Base-by-base conservation (phyloP, 1,284 basidiomycete genomes). In the Fomitopsis pinicola region DNA sequence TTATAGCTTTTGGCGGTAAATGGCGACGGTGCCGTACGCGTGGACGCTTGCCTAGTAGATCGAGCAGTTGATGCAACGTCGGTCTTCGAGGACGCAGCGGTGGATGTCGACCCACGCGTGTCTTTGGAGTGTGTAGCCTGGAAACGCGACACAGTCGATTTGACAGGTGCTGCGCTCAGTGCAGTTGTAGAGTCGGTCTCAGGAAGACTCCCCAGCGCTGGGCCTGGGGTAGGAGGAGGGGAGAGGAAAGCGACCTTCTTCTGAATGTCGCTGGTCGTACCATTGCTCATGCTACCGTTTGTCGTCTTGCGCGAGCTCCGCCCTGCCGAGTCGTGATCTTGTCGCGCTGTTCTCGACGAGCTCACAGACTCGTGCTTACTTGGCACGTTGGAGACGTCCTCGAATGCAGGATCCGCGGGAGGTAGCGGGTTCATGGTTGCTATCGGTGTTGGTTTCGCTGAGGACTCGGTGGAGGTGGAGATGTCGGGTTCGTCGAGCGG, bases 201-300 rank as follows among this genome's bases (percentile, higher is more conserved):
- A 63, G 75, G 74, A 61, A 80, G 72, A 59, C 72, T 67, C 55
- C 75, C 74, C 67, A 62, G 72, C 65, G 59, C 69, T 66, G 68
- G 77, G 73, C 61, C 73, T 26, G 84, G 84, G 0, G 89, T 90
- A 35, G 84, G 88, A 48, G 88, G 85, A 45, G 89, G 90, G 28
- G 90, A 91, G 68, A 90, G 81, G 76, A 93, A 93, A 28, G 91
- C 91, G 58, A 93, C 91, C 76, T 92, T 92, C 79, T 92, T 92
- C 69, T 84, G 84, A 35, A 83, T 77, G 65, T 87, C 85, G 62
- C 67, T 74, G 38, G 64, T 56, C 52, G 58, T 67, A 45, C 68
- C 66, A 66, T 69, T 74, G 62, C 62, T 72, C 55, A 73, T 69
- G 62, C 74, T 77, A 40, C 75, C 76, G 67, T 84, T 81, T 55